phyloP scores from a whole-genome alignment of 2,329 filamentous ascomycete species.

The Colletotrichum acutatum region DNA sequence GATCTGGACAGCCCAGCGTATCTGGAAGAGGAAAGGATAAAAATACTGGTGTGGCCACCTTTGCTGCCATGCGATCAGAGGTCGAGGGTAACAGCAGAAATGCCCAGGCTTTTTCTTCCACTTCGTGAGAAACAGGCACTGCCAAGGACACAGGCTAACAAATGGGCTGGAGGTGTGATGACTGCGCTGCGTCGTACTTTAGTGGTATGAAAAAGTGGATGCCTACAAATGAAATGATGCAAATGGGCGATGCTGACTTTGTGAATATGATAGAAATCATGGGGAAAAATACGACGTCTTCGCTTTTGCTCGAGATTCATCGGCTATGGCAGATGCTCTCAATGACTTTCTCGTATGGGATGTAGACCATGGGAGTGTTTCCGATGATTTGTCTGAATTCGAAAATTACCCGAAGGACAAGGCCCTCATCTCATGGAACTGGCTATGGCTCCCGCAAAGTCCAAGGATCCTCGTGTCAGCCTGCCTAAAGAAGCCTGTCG shows the following conservation, averaged over 20 bases:
- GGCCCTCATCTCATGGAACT: neutral
- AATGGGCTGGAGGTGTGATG: neutral
- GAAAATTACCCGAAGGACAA: too few relatives aligned
- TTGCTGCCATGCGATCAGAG: neutral
- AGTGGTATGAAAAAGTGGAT: neutral
- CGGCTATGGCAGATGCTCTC: neutral
- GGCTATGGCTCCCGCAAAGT: too few relatives aligned
- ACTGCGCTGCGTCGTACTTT: neutral
- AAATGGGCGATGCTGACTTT: neutral
- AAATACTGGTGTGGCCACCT: neutral
- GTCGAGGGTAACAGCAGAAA: neutral
- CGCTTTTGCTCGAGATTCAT: neutral
- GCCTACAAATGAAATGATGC: neutral
- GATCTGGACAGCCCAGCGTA: neutral
- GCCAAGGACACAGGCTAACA: neutral
- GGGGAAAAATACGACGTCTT: neutral
- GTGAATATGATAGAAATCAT: neutral
- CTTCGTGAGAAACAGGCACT: neutral
- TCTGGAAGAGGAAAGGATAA: constrained; percentile 6
- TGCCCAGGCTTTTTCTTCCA: neutral
- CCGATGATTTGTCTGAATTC: neutral
- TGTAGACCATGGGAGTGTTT: neutral
- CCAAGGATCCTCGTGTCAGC: neutral
- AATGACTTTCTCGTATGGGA: neutral
- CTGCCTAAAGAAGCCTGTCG: neutral